Conservation (phyloP, 257 asterid genomes). For the Fraxinus americana region DNA sequence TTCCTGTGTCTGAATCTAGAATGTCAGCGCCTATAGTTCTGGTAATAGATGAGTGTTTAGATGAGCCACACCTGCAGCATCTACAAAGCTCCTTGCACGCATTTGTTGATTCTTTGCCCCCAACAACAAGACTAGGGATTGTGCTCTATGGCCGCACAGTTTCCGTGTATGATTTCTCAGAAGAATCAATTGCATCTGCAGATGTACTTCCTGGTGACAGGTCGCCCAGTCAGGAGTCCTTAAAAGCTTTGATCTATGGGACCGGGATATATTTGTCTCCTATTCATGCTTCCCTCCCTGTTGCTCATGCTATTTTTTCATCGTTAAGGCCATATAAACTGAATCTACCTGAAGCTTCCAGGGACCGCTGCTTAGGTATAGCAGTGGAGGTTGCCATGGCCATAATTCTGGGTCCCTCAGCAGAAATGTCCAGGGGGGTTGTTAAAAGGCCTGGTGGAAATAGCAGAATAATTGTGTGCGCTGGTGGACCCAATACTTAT, state of each 20-base stretch:
- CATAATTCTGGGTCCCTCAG: conserved; percentile 85
- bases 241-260: conserved; percentile 86
- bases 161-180: conserved; percentile 90
- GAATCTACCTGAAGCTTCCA: conserved; percentile 73
- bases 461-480: conserved; percentile 88
- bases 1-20: conserved; percentile 84
- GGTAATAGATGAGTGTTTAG: conserved; percentile 93
- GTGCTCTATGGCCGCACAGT: conserved; percentile 83
- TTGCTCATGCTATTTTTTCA: conserved; percentile 82
- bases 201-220: conserved; percentile 83
- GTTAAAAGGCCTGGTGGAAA: conserved; percentile 87
- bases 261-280: conserved; percentile 86
- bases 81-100: conserved; percentile 94
- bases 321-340: conserved; percentile 72
- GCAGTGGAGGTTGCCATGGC: conserved; percentile 94
- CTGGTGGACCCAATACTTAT: conserved; percentile 87
- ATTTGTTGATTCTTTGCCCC: conserved; percentile 89
- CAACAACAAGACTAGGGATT: conserved; percentile 81
- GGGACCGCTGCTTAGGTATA: conserved; percentile 93
- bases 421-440: conserved; percentile 85
- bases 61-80: conserved; percentile 89
- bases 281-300: conserved; percentile 84
- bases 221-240: conserved; percentile 74
- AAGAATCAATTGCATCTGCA: conserved; percentile 82
- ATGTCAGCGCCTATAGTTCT: conserved; percentile 76